These are phyloP conservation scores for Rhizophora mangle DNA, from an alignment of 345 rosid genomes.

Conservation along the genomic window DNA sequence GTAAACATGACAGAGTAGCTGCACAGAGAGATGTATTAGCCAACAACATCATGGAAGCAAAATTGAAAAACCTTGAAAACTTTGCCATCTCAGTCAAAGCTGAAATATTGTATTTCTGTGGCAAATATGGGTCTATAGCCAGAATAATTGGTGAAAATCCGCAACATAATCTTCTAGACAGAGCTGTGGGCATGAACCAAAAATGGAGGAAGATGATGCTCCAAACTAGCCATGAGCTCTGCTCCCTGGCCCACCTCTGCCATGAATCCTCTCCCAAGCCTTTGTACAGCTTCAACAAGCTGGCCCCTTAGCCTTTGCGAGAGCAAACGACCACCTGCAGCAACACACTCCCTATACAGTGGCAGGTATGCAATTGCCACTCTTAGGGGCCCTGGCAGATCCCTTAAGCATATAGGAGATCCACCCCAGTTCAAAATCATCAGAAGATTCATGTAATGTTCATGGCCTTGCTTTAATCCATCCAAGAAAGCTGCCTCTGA, in stretches of 20 bases:
- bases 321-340: slow-evolving; percentile 54
- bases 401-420: slow-evolving; percentile 66
- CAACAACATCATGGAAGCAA: slow-evolving; percentile 30
- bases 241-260: slow-evolving; percentile 48
- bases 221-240: slow-evolving; percentile 62
- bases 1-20: slow-evolving; percentile 14
- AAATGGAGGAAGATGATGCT: slow-evolving; percentile 81
- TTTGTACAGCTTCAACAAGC: slow-evolving; percentile 69
- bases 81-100: slow-evolving; percentile 29
- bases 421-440: slow-evolving; percentile 64
- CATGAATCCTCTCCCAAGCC: slow-evolving; percentile 58
- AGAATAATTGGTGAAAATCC: slow-evolving; percentile 23
- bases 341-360: slow-evolving; percentile 69
- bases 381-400: slow-evolving; percentile 75
- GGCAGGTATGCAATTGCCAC: slow-evolving; percentile 81
- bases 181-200: slow-evolving; percentile 34
- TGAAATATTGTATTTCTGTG: slow-evolving; percentile 28
- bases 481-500: slow-evolving; percentile 84
- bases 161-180: slow-evolving; percentile 18
- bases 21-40: slow-evolving; percentile 14
- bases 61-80: slow-evolving; percentile 23
- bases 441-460: slow-evolving; percentile 62
- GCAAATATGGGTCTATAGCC: slow-evolving; percentile 27
- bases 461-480: slow-evolving; percentile 67
- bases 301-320: slow-evolving; percentile 82